Evolutionary conservation across 2,329 filamentous ascomycete genomes (phyloP).

Genomic region (Aspergillus sclerotialis): DNA sequence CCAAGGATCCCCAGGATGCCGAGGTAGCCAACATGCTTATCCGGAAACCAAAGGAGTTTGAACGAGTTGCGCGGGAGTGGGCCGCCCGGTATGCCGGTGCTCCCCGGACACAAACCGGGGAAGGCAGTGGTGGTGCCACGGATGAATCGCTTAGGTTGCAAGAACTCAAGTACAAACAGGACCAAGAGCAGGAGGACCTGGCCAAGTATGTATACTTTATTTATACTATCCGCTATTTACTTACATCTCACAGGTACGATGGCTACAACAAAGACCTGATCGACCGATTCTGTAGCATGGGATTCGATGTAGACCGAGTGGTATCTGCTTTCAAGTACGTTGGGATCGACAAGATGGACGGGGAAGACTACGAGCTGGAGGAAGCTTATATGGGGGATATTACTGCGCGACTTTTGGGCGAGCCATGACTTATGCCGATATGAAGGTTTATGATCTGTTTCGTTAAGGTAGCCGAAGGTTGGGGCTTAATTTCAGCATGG

Average conservation of each 20-base stretch:
- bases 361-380: conserved; percentile 78
- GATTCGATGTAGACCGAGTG: conserved; percentile 80
- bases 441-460: conserved; percentile 7
- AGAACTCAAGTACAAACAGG: conserved; percentile 46
- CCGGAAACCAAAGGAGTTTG: conserved; percentile 69
- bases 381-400: conserved; percentile 87
- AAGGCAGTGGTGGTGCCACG: conserved; percentile 47
- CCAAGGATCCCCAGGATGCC: conserved; percentile 93
- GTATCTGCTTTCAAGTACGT: conserved; percentile 76
- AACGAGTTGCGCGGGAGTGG: conserved; percentile 81
- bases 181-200: conserved; percentile 50
- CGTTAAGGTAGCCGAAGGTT: conserved; percentile 1
- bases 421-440: conserved; percentile 45
- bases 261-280: conserved; percentile 83
- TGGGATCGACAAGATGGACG: conserved; percentile 70
- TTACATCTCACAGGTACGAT: conserved; percentile 57
- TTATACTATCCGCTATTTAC: conserved; percentile 7
- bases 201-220: conserved; percentile 40
- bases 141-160: conserved; percentile 50
- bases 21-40: conserved; percentile 90
- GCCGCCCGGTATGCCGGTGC: conserved; percentile 77
- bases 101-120: conserved; percentile 50
- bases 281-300: conserved; percentile 81
- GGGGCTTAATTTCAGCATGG: conserved; percentile 13
- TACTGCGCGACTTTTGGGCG: conserved; percentile 74